These are phyloP conservation scores for Acrocalymma vagum DNA, from an alignment of 2,329 filamentous ascomycete genomes.

Conservation along the genomic window DNA sequence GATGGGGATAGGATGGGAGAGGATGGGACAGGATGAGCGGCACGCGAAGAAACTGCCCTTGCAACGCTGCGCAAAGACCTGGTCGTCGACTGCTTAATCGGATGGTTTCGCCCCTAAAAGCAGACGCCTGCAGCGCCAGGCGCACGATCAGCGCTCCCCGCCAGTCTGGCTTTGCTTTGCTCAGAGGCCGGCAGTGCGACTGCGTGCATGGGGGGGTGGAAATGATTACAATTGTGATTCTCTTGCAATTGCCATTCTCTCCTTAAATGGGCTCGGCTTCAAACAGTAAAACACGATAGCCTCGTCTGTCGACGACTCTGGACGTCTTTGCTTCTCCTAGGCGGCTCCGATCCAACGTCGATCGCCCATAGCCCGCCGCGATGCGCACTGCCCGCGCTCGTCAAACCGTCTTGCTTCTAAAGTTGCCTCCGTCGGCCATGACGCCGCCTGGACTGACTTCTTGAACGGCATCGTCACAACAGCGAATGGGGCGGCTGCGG, in stretches of 20 bases:
- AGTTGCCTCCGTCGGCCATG: constrained; percentile 17
- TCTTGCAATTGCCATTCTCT: background rate
- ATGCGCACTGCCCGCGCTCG: too few relatives aligned
- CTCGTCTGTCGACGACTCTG: background rate
- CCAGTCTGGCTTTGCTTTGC: background rate
- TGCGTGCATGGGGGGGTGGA: constrained; percentile 6
- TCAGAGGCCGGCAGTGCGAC: background rate
- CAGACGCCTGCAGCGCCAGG: background rate
- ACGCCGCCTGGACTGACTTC: constrained; percentile 5
- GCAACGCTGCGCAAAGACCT: too few relatives aligned
- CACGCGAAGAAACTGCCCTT: constrained; percentile 29
- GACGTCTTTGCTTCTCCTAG: constrained; percentile 7
- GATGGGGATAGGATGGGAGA: too few relatives aligned
- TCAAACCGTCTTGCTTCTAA: too few relatives aligned
- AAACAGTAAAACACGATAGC: too few relatives aligned
- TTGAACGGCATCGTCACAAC: constrained; percentile 34
- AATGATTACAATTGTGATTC: constrained; percentile 14
- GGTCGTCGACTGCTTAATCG: constrained; percentile 23
- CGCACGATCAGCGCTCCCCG: constrained; percentile 10
- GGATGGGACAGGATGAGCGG: constrained; percentile 32
- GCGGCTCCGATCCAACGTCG: too few relatives aligned
- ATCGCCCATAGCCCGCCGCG: too few relatives aligned
- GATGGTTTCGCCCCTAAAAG: constrained; percentile 13
- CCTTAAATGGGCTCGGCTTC: background rate
- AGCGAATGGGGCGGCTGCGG: constrained; percentile 28